Conservation (phyloP, 345 rosid genomes). For the Eucalyptus polyanthemos region DNA sequence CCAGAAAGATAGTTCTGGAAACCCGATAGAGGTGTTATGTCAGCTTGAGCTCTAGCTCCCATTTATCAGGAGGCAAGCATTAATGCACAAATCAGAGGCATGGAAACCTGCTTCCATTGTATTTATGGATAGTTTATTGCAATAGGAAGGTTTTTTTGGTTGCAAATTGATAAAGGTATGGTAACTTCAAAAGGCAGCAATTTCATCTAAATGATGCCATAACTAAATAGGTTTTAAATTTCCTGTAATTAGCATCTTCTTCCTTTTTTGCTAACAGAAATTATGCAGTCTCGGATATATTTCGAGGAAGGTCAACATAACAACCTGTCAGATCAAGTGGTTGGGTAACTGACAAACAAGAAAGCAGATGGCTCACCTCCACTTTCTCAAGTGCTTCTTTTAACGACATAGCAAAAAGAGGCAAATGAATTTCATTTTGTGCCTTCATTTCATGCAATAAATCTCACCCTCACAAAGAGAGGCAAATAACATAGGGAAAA, state of each 20-base stretch:
- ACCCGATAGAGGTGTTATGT: neutral
- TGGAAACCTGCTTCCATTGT: no score
- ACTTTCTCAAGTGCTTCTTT: no score
- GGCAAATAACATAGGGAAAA: no score
- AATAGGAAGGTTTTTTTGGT: neutral
- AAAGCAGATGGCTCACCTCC: no score
- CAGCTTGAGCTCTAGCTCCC: neutral
- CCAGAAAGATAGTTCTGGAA: neutral
- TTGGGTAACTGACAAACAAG: no score
- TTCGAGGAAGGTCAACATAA: no score
- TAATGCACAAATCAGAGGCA: neutral
- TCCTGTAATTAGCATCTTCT: neutral
- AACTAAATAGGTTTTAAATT: neutral
- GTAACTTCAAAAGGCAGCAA: neutral
- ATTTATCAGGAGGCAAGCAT: neutral
- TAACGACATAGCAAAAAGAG: no score
- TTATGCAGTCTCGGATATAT: no score
- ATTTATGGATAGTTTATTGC: neutral
- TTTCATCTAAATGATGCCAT: neutral
- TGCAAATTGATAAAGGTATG: neutral
- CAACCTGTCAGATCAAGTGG: no score
- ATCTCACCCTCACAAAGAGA: no score
- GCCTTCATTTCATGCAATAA: no score
- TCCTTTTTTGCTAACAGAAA: neutral
- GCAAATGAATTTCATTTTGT: rapidly evolving